Conservation (phyloP, 2,329 filamentous ascomycete species). For the Fusarium decemcellulare region DNA sequence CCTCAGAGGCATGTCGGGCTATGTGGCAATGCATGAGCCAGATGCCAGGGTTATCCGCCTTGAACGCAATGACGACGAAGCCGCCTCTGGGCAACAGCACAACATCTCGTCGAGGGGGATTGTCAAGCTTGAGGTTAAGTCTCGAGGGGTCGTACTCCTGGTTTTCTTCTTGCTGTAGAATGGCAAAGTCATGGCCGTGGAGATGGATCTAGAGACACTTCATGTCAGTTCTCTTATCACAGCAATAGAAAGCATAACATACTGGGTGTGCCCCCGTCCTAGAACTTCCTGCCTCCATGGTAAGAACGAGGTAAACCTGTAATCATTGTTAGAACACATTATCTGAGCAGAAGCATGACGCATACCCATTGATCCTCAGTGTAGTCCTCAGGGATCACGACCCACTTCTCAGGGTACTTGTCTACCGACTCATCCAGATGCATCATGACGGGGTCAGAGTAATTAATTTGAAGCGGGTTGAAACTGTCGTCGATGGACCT, state of each 20-base stretch:
- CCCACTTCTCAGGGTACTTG: constrained; percentile 26
- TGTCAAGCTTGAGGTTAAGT: constrained; percentile 46
- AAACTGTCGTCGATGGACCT: constrained; percentile 14
- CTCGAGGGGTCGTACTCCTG: constrained; percentile 21
- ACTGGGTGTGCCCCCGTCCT: constrained; percentile 34
- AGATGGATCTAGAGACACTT: constrained; percentile 34
- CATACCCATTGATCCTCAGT: constrained; percentile 38
- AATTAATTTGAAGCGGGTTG: constrained; percentile 35
- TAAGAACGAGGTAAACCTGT: constrained; percentile 35
- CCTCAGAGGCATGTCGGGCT: constrained; percentile 60
- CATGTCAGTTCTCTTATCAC: neutral
- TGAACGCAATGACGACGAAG: constrained; percentile 62
- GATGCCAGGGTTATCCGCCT: constrained; percentile 62
- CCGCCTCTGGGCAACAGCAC: constrained; percentile 60
- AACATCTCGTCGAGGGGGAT: constrained; percentile 66
- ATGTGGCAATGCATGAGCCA: constrained; percentile 66
- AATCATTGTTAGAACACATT: neutral
- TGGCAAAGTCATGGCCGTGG: constrained; percentile 42
- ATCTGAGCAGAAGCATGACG: neutral
- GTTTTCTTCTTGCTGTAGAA: constrained; percentile 35
- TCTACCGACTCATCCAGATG: constrained; percentile 22
- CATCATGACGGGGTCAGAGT: constrained; percentile 31
- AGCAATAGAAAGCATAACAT: neutral
- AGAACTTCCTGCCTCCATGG: constrained; percentile 19
- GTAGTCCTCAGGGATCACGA: constrained; percentile 38